A percentile compares a stretch with the other conserved stretches of the same genome.
Evolutionary conservation across 257 asterid genomes (phyloP).

Genomic region (Mitragyna speciosa): DNA sequence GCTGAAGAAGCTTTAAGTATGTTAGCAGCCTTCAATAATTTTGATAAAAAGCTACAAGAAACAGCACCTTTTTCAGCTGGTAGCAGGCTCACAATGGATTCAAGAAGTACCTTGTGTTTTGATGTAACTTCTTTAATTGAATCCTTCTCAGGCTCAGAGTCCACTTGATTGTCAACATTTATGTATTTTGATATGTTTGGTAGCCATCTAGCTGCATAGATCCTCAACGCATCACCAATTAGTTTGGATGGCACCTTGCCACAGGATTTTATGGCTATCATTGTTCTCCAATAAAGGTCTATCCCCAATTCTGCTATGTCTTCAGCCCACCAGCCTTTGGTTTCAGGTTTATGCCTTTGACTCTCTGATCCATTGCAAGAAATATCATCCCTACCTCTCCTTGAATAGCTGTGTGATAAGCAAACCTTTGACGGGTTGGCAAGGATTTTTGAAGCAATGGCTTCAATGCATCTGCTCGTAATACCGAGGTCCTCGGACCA

Average conservation of each 20-base stretch:
- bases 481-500: slow-evolving; percentile 71
- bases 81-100: slow-evolving; percentile 73
- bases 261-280: slow-evolving; percentile 74
- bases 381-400: slow-evolving; percentile 51
- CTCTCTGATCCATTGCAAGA: slow-evolving; percentile 66
- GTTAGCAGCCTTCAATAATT: slow-evolving; percentile 69
- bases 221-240: slow-evolving; percentile 72
- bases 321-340: slow-evolving; percentile 86
- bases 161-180: slow-evolving; percentile 29
- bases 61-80: slow-evolving; percentile 71
- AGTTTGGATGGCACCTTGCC: slow-evolving; percentile 58
- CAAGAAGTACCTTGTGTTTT: slow-evolving; percentile 63
- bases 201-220: slow-evolving; percentile 75
- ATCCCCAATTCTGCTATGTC: slow-evolving; percentile 76
- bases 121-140: slow-evolving; percentile 36
- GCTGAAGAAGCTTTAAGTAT: slow-evolving; percentile 69
- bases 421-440: slow-evolving; percentile 62
- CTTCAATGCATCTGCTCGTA: slow-evolving; percentile 65
- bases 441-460: slow-evolving; percentile 59
- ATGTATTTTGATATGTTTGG: slow-evolving; percentile 46
- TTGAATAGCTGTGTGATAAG: slow-evolving; percentile 59
- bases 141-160: slow-evolving; percentile 22
- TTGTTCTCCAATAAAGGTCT: slow-evolving; percentile 86
- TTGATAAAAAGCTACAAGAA: slow-evolving; percentile 77
- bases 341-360: slow-evolving; percentile 34